A percentile compares a stretch with the other conserved stretches of the same genome.
phyloP scores from a whole-genome alignment of 495 filamentous ascomycete species.

The Aspergillus wentii region DNA sequence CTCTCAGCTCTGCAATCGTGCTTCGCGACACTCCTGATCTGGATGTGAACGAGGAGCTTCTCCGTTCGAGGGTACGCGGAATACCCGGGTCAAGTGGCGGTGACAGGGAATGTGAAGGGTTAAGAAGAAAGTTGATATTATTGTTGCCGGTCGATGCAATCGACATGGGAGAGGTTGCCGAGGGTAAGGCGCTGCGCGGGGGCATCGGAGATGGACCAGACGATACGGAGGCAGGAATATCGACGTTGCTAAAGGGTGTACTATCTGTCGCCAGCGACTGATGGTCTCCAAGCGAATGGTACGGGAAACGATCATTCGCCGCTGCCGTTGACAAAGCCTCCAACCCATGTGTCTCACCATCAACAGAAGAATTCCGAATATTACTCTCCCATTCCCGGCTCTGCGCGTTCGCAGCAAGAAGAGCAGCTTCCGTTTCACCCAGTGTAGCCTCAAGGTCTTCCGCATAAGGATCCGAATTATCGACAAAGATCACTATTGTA shows the following conservation, averaged over 20 bases:
- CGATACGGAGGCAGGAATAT: constrained; percentile 21
- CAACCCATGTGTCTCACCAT: constrained; percentile 45
- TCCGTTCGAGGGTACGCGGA: constrained; percentile 26
- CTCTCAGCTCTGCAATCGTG: constrained; percentile 11
- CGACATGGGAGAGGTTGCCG: constrained; percentile 33
- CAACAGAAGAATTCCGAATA: constrained; percentile 8
- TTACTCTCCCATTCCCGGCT: constrained; percentile 21
- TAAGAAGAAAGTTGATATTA: constrained; percentile 56
- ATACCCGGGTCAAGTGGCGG: constrained; percentile 44
- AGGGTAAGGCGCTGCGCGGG: constrained; percentile 26
- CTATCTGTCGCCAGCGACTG: constrained; percentile 9
- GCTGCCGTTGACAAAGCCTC: constrained; percentile 55
- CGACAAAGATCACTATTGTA: constrained; percentile 55
- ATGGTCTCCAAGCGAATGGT: constrained; percentile 23
- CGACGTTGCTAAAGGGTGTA: constrained; percentile 7
- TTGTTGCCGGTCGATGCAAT: constrained; percentile 35
- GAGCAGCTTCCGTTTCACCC: constrained; percentile 25
- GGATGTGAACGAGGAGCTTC: constrained; percentile 24
- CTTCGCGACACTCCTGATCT: constrained; percentile 17
- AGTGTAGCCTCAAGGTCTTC: constrained; percentile 44
- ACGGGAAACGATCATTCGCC: constrained; percentile 42
- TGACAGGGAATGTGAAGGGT: constrained; percentile 45
- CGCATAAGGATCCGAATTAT: constrained; percentile 58
- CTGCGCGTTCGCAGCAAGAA: constrained; percentile 27
- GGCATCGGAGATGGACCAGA: constrained; percentile 33